phyloP scores from a whole-genome alignment of 2,329 filamentous ascomycete species.

The Neonectria coccinea region DNA sequence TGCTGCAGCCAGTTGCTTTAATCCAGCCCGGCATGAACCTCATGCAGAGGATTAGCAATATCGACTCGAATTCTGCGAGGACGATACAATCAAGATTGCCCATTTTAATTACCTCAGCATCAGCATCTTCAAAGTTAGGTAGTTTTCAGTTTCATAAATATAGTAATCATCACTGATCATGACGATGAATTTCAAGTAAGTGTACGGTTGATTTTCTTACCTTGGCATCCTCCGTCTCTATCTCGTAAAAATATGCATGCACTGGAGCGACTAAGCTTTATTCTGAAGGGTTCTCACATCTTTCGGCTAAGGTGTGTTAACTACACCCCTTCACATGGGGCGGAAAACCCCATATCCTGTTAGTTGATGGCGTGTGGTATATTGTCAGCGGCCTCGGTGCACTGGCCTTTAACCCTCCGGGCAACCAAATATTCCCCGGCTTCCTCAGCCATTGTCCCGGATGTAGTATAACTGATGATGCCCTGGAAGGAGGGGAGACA shows the following conservation, averaged over 20 bases:
- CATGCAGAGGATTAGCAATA: background rate
- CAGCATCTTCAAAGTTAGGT: too few species aligned
- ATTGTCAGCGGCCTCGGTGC: background rate
- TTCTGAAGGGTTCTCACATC: background rate
- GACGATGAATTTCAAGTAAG: too few species aligned
- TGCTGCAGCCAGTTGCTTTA: background rate
- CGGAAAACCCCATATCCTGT: background rate
- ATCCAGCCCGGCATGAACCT: background rate
- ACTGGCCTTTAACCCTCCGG: background rate
- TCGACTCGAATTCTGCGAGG: background rate
- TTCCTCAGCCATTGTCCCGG: background rate
- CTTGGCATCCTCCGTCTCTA: background rate
- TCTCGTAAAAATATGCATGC: background rate
- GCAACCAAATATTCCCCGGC: background rate
- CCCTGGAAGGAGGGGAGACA: background rate
- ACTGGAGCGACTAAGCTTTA: too few species aligned
- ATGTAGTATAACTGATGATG: background rate
- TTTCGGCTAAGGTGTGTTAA: background rate
- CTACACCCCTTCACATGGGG: background rate
- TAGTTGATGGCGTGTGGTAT: background rate
- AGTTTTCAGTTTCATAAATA: too few species aligned
- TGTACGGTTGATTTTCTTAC: too few species aligned
- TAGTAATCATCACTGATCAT: too few species aligned
- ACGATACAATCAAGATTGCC: too few species aligned
- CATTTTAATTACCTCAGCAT: background rate